Conservation (phyloP, 768 basidiomycete genomes). For the Hirschioporus abietinus region DNA sequence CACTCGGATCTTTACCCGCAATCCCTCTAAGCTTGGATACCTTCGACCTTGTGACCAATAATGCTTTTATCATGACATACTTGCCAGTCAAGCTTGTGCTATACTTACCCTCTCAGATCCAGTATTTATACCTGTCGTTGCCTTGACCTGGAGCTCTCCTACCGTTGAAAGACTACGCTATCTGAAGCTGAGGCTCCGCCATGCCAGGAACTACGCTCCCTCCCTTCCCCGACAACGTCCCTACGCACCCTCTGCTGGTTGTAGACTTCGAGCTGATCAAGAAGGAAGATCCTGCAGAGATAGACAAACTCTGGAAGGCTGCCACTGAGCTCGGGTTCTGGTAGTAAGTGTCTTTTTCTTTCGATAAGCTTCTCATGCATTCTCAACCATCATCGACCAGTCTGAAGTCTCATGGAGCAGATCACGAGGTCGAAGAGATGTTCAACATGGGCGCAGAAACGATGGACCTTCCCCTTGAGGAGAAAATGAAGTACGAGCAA, state of each 20-base stretch:
- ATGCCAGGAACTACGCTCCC: constrained; percentile 31
- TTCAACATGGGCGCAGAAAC: constrained; percentile 38
- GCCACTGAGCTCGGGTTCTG: constrained; percentile 47
- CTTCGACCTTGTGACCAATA: neutral
- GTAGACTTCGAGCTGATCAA: constrained; percentile 38
- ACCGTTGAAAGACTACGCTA: neutral
- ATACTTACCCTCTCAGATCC: neutral
- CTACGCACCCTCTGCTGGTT: constrained; percentile 39
- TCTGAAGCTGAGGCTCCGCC: constrained; percentile 7
- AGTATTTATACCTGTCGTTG: neutral
- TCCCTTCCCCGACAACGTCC: constrained; percentile 40
- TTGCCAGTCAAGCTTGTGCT: neutral
- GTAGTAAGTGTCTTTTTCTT: constrained; percentile 35
- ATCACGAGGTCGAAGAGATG: constrained; percentile 31
- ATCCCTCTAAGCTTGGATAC: neutral
- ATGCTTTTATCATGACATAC: neutral
- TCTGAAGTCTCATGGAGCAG: constrained; percentile 39
- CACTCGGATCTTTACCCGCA: neutral
- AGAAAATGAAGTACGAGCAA: constrained; percentile 39
- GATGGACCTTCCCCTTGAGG: constrained; percentile 35
- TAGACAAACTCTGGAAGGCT: constrained; percentile 40
- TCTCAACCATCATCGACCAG: constrained; percentile 19
- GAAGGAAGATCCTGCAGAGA: constrained; percentile 30
- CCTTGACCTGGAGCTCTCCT: neutral
- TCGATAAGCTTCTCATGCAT: neutral